Evolutionary conservation across 2,329 filamentous ascomycete species (phyloP).

Genomic region (Saccharata proteae): DNA sequence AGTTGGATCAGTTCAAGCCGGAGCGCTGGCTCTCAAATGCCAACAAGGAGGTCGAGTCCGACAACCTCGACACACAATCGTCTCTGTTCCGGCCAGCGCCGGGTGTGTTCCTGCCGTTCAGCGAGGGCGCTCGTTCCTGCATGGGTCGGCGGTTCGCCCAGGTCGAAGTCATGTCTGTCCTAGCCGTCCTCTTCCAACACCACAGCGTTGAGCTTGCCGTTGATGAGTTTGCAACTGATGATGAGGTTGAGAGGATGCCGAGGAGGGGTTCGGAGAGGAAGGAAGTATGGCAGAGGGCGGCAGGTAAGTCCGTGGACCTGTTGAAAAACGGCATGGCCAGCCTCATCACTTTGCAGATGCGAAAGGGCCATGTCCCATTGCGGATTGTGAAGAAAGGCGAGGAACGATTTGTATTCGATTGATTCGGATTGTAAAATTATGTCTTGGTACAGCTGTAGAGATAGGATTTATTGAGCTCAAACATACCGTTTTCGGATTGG

Average conservation of each 20-base stretch:
- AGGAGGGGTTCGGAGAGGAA: slow-evolving; percentile 36
- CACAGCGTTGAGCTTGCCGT: slow-evolving; percentile 62
- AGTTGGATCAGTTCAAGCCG: slow-evolving; percentile 57
- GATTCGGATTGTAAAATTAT: too few species aligned
- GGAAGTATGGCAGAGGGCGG: slow-evolving; percentile 49
- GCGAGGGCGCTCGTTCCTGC: slow-evolving; percentile 42
- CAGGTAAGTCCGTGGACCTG: slow-evolving; percentile 39
- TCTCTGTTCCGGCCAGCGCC: slow-evolving; percentile 40
- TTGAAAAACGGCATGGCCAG: slow-evolving; percentile 44
- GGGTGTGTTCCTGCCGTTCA: slow-evolving; percentile 45
- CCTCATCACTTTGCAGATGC: slow-evolving; percentile 62
- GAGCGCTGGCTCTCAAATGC: slow-evolving; percentile 52
- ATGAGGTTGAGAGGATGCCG: slow-evolving; percentile 26
- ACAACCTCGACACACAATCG: slow-evolving; percentile 35
- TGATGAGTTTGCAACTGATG: slow-evolving; percentile 31
- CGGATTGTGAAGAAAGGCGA: slow-evolving; percentile 56
- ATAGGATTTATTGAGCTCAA: too few species aligned
- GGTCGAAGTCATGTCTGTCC: slow-evolving; percentile 42
- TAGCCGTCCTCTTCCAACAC: slow-evolving; percentile 40
- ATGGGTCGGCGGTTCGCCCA: slow-evolving; percentile 45
- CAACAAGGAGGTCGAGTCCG: slow-evolving; percentile 14
- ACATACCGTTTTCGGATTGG: too few species aligned
- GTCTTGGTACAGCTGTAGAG: too few species aligned
- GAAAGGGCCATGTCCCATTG: slow-evolving; percentile 49
- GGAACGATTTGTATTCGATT: slow-evolving; percentile 49